Percentiles rank a stretch among this genome's conserved stretches.
Conservation (phyloP, 2,329 filamentous ascomycete genomes). For the Pseudonectria buxi region DNA sequence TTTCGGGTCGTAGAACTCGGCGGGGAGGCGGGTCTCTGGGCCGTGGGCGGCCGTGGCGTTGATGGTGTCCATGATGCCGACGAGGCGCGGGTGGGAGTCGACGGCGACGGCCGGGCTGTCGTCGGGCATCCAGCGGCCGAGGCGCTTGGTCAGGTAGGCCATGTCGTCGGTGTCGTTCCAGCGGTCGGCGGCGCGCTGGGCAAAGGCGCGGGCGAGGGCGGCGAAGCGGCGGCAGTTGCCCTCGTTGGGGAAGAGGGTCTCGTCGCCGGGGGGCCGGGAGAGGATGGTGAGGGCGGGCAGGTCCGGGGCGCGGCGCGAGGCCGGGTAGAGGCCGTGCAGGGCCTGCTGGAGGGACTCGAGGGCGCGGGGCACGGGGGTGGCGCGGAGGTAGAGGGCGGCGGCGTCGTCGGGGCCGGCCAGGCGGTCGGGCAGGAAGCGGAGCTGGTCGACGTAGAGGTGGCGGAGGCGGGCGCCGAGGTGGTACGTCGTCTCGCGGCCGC, state of each 20-base stretch:
- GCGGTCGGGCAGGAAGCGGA: slow-evolving; percentile 59
- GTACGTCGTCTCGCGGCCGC: slow-evolving; percentile 64
- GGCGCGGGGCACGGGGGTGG: slow-evolving; percentile 68
- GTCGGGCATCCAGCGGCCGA: slow-evolving; percentile 81
- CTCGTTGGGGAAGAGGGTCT: slow-evolving; percentile 77
- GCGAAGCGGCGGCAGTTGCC: slow-evolving; percentile 66
- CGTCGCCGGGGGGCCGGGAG: slow-evolving; percentile 57
- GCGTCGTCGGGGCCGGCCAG: slow-evolving; percentile 47
- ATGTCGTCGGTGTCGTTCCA: slow-evolving; percentile 79
- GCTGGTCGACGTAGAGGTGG: slow-evolving; percentile 66
- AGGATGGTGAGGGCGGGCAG: slow-evolving; percentile 61
- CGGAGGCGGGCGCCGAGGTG: slow-evolving; percentile 62
- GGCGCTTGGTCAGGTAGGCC: slow-evolving; percentile 69
- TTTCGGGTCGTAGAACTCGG: slow-evolving; percentile 79
- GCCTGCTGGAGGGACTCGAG: slow-evolving; percentile 72
- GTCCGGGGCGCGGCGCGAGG: slow-evolving; percentile 31
- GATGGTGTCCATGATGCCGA: slow-evolving; percentile 89
- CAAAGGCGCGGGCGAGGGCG: slow-evolving; percentile 62
- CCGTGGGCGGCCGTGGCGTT: slow-evolving; percentile 79
- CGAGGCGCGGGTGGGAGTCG: slow-evolving; percentile 75
- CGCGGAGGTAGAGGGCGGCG: slow-evolving; percentile 63
- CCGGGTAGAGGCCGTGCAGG: slow-evolving; percentile 69
- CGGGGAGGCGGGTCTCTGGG: slow-evolving; percentile 68
- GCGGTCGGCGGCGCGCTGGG: slow-evolving; percentile 60
- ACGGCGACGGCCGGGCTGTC: slow-evolving; percentile 64